Percentiles rank a stretch among this genome's conserved stretches.
These are phyloP conservation scores for Gossypium gossypioides DNA, from an alignment of 441 rosid genomes.

Conservation along the genomic window DNA sequence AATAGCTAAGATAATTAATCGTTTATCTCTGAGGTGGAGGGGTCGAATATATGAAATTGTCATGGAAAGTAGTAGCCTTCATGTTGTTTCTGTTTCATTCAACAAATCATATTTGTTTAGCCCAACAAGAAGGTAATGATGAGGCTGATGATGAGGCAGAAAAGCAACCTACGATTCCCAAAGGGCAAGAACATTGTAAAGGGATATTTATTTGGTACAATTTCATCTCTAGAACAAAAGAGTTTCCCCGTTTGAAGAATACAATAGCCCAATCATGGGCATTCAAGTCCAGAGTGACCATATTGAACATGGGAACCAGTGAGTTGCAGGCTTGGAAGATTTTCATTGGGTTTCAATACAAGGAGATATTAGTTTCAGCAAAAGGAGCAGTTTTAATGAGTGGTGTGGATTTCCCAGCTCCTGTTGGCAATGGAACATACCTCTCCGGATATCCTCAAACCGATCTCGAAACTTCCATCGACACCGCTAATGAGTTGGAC, in stretches of 20 bases:
- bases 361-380: constrained; percentile 26
- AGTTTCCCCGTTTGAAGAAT: constrained; percentile 24
- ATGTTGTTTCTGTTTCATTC: background rate
- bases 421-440: constrained; percentile 24
- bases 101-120: background rate
- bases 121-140: constrained; percentile 14
- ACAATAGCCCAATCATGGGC: constrained; percentile 30
- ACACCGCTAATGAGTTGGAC: constrained; percentile 38
- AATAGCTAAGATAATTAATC: background rate
- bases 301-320: constrained; percentile 18
- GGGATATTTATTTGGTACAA: constrained; percentile 22
- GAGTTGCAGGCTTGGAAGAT: constrained; percentile 31
- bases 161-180: constrained; percentile 8
- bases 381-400: constrained; percentile 14
- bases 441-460: constrained; percentile 24
- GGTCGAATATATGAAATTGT: constrained; percentile 13
- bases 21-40: background rate
- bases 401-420: constrained; percentile 19
- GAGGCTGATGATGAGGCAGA: background rate
- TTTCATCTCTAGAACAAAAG: constrained; percentile 20
- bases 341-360: constrained; percentile 25
- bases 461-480: constrained; percentile 32
- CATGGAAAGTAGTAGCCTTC: constrained; percentile 9
- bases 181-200: constrained; percentile 12
- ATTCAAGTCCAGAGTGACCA: constrained; percentile 16